Conservation (phyloP, 495 filamentous ascomycete genomes). For the Lasiosphaeria miniovina region DNA sequence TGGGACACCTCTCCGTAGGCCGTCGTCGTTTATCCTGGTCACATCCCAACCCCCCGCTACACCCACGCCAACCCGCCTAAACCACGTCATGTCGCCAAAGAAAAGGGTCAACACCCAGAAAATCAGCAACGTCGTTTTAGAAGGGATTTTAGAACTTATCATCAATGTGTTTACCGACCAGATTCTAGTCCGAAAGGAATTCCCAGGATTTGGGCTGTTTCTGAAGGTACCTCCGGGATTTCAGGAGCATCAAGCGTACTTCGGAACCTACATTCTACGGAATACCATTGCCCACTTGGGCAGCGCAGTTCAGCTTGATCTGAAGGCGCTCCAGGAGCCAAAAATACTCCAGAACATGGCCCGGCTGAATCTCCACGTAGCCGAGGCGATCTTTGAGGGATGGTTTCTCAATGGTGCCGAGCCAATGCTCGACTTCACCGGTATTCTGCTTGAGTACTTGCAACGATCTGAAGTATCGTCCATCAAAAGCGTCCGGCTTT, state of each 20-base stretch:
- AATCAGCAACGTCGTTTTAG: constrained; percentile 65
- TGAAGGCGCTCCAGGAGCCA: constrained; percentile 72
- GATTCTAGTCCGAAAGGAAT: constrained; percentile 79
- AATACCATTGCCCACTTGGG: constrained; percentile 69
- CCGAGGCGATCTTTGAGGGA: constrained; percentile 89
- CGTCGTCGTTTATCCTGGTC: constrained; percentile 87
- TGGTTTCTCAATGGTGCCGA: constrained; percentile 90
- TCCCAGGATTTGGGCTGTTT: constrained; percentile 82
- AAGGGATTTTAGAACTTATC: constrained; percentile 70
- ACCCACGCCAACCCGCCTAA: constrained; percentile 60
- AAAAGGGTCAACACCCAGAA: constrained; percentile 48
- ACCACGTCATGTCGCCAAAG: constrained; percentile 57
- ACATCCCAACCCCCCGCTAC: constrained; percentile 60
- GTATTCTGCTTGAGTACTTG: constrained; percentile 78
- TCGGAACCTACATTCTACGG: constrained; percentile 83
- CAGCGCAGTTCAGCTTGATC: constrained; percentile 65
- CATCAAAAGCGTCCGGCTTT: constrained; percentile 83
- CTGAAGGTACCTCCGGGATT: constrained; percentile 89
- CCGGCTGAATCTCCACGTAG: constrained; percentile 72
- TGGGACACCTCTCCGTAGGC: constrained; percentile 61
- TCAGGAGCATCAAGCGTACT: constrained; percentile 89
- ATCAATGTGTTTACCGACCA: constrained; percentile 80
- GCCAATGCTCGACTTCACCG: constrained; percentile 81
- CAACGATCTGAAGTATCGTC: constrained; percentile 78
- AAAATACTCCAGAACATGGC: constrained; percentile 81